Base-by-base conservation (phyloP, 805 yeast species). In the Helenozyma rhizophorensis region DNA sequence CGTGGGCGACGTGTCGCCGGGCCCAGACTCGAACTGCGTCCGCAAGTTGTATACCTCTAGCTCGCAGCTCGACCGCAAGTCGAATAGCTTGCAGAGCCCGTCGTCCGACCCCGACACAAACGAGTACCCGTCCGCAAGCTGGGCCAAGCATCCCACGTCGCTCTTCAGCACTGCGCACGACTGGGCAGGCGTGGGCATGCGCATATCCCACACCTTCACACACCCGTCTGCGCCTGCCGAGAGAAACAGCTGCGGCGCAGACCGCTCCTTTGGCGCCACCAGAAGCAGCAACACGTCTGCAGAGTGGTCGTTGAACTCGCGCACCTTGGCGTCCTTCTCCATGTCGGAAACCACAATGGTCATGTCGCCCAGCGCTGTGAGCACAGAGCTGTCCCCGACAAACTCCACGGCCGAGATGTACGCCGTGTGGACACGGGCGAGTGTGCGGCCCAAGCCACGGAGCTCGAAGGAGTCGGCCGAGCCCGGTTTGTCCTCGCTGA, bases 331-430 rank as follows among this genome's bases (percentile, higher is more conserved):
- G 1, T 84, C 80, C 43, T 74, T 75, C 8, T 70, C 65, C 15
- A 86, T 67, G 55, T 89, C 95, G 96, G 96, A 89, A 32, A 80
- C 53, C 1, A 73, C 70, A 48, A 86, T 74, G 1, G 90, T 76
- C 79, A 80, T 74, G 54, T 88, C 97, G 3, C 95, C 96, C 25
- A 89, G 79, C 1, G 81, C 72, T 0, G 95, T 83, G 12, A 87
- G 49, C 0, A 86, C 53, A 18, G 64, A 65, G 4, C 68, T 57
- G 39, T 80, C 73, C 34, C 66, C 64, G n/a, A 81, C 36, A 50
- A 87, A 89, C 28, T 76, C 79, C 40, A 84, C 68, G 43, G 79
- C 86, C 0, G 90, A 78, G 4, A 89, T 74, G 52, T 87, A 89
- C 28, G 93, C 90, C 6, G 76, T 70, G 57, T 89, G 96, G 1